These are phyloP conservation scores for Aurinia saxatilis DNA, from an alignment of 345 rosid species.

Conservation along the genomic window DNA sequence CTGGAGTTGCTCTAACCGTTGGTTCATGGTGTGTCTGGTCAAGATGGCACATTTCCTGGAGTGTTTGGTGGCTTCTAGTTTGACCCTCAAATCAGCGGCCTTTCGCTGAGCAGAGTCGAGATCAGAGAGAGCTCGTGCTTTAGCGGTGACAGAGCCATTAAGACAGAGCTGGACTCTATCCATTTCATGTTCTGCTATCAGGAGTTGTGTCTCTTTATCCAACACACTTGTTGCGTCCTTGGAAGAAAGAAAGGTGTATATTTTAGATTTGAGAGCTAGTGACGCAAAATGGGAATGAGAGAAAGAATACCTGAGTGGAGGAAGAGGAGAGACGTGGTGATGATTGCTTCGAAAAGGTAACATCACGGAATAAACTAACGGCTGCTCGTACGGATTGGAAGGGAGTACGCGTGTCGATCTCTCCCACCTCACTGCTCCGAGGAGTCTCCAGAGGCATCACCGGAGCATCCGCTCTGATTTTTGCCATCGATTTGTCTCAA, in stretches of 20 bases:
- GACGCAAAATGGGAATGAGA: no score
- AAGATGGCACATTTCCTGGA: conserved; percentile 37
- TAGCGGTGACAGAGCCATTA: conserved; percentile 36
- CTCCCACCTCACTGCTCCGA: conserved; percentile 65
- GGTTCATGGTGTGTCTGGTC: conserved; percentile 36
- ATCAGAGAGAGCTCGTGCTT: conserved; percentile 36
- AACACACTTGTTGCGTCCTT: conserved; percentile 29
- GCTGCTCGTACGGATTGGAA: conserved; percentile 90
- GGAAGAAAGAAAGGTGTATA: neutral
- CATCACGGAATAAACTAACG: conserved; percentile 77
- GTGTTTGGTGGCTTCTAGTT: conserved; percentile 26
- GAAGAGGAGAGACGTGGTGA: conserved; percentile 22
- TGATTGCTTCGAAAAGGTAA: conserved; percentile 34
- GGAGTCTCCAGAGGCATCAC: conserved; percentile 20
- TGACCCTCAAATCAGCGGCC: conserved; percentile 34
- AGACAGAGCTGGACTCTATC: conserved; percentile 35
- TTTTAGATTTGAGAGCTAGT: no score
- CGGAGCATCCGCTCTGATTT: conserved; percentile 28
- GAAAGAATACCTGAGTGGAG: conserved; percentile 13
- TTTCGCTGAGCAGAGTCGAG: conserved; percentile 46
- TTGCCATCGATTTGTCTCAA: conserved; percentile 36
- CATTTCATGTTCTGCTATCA: conserved; percentile 44
- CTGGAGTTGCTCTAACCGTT: conserved; percentile 40
- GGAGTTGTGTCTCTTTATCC: conserved; percentile 53
- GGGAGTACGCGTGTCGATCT: conserved; percentile 84